Evolutionary conservation across 495 filamentous ascomycete species (phyloP).

Genomic region (Cercophora newfieldiana): DNA sequence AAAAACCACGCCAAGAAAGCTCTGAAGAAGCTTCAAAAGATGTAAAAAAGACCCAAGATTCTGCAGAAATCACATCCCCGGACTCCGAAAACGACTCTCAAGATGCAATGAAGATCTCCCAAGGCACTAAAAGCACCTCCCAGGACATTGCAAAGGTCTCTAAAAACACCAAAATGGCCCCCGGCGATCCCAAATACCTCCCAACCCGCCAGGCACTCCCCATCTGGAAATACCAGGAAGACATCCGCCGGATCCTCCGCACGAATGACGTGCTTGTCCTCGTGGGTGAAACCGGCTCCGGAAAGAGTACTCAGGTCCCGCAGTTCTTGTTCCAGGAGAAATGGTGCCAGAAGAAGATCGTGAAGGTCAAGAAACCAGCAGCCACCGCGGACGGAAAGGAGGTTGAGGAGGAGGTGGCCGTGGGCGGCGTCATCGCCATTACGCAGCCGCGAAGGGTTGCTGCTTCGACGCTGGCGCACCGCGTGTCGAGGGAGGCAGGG

Average conservation of each 20-base stretch:
- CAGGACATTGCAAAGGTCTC: not conserved
- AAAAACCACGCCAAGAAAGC: slow-evolving; percentile 25
- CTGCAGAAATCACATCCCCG: not conserved
- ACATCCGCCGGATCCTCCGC: slow-evolving; percentile 65
- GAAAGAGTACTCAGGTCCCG: slow-evolving; percentile 95
- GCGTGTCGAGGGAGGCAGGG: slow-evolving; percentile 90
- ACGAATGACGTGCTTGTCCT: slow-evolving; percentile 78
- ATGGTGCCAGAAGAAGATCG: slow-evolving; percentile 68
- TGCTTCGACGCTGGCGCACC: slow-evolving; percentile 84
- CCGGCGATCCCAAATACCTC: slow-evolving; percentile 36
- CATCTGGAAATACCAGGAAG: slow-evolving; percentile 71
- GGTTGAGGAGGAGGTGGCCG: slow-evolving; percentile 53
- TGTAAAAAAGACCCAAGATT: not conserved
- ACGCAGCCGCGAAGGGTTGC: slow-evolving; percentile 94
- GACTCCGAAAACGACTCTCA: not conserved
- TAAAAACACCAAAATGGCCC: not conserved
- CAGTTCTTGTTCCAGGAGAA: slow-evolving; percentile 80
- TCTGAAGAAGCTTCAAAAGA: not conserved
- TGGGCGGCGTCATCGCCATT: slow-evolving; percentile 89
- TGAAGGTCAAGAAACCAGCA: slow-evolving; percentile 44
- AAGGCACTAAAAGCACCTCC: not conserved
- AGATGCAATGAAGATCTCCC: not conserved
- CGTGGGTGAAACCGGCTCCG: slow-evolving; percentile 91
- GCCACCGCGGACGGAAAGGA: slow-evolving; percentile 44
- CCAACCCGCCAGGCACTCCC: slow-evolving; percentile 63